A percentile compares a stretch with the other conserved stretches of the same genome.
These are phyloP conservation scores for Danielozyma ontarioensis DNA, from an alignment of 805 yeast species.

Conservation along the genomic window DNA sequence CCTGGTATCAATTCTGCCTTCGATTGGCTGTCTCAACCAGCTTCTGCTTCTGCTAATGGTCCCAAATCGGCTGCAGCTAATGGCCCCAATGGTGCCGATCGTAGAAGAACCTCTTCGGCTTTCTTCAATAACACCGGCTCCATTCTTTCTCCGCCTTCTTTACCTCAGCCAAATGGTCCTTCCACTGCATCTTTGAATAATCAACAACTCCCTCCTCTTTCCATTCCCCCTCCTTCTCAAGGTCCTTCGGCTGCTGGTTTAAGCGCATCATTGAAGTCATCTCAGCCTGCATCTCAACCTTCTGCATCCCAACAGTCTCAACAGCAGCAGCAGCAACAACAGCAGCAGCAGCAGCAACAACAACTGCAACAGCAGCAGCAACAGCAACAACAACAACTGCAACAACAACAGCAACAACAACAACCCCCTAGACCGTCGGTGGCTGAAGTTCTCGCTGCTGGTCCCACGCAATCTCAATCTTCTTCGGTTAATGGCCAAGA, in stretches of 20 bases:
- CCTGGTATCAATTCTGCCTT: constrained; percentile 21
- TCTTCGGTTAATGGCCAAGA: too few relatives aligned
- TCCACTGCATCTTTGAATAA: constrained; percentile 5
- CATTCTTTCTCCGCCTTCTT: constrained; percentile 9
- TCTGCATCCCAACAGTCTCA: constrained; percentile 1
- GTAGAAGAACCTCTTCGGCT: constrained; percentile 51
- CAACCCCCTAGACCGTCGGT: constrained; percentile 14
- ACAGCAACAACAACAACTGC: constrained; percentile 2
- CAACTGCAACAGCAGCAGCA: constrained; percentile 5
- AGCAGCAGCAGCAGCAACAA: constrained; percentile 5
- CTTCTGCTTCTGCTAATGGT: constrained; percentile 1
- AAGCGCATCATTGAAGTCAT: constrained; percentile 2
- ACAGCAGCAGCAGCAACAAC: constrained; percentile 5
- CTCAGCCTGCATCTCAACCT: constrained; percentile 1
- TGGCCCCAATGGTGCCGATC: constrained; percentile 15
- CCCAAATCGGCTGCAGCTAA: constrained; percentile 3
- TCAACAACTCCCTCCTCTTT: constrained; percentile 1
- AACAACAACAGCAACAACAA: background rate
- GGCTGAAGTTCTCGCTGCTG: constrained; percentile 4
- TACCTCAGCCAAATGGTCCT: constrained; percentile 7
- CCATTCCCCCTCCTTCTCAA: background rate
- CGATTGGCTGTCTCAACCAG: constrained; percentile 28
- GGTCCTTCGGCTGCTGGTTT: background rate
- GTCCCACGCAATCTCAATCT: too few relatives aligned
- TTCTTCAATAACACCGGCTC: constrained; percentile 36